Evolutionary conservation across 345 rosid genomes (phyloP).

Genomic region (Hevea brasiliensis): DNA sequence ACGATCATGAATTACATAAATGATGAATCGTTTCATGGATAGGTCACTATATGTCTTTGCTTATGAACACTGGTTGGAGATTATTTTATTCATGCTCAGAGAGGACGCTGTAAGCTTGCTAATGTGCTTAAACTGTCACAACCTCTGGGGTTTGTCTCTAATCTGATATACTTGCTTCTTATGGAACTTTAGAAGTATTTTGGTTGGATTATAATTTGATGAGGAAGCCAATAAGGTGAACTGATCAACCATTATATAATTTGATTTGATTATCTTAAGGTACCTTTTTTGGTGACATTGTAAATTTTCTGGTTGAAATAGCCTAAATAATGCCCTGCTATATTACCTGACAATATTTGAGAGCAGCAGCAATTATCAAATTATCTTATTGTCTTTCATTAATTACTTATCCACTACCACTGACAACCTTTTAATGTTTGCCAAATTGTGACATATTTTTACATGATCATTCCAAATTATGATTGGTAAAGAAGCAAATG

Average conservation of each 20-base stretch:
- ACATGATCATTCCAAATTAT: not conserved
- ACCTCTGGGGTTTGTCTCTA: conserved; percentile 2
- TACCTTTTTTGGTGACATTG: not conserved
- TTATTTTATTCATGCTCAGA: not conserved
- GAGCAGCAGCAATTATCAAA: not conserved
- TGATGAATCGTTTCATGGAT: not conserved
- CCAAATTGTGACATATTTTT: not conserved
- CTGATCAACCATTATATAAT: conserved; percentile 10
- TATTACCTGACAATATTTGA: not conserved
- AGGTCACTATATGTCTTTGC: not conserved
- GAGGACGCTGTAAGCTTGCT: conserved; percentile 14
- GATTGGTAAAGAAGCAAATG: not conserved
- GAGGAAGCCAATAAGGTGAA: not conserved
- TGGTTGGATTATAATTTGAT: not conserved
- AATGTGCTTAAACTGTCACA: conserved; percentile 17
- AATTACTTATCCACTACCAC: not conserved
- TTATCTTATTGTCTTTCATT: not conserved
- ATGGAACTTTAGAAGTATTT: not conserved
- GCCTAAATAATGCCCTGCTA: too few species aligned
- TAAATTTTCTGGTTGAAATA: not conserved
- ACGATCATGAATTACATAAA: not conserved
- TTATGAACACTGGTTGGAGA: conserved; percentile 1
- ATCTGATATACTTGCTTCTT: conserved; percentile 5
- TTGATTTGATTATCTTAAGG: conserved; percentile 35
- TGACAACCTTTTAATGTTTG: not conserved